Conservation (phyloP, 148 eudicot genomes). For the Beta vulgaris region DNA sequence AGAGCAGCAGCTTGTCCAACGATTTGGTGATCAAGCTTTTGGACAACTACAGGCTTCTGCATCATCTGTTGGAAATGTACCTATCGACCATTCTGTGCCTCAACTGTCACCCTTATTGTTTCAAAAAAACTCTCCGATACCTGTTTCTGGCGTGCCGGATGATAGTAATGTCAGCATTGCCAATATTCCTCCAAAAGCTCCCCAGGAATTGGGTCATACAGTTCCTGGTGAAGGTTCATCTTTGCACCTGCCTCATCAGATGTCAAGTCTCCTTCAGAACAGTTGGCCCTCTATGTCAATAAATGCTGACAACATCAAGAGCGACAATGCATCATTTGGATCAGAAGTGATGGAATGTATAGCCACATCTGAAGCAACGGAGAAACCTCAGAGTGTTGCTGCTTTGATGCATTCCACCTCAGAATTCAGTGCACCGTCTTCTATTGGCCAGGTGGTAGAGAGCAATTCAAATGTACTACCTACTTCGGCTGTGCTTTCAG, state of each 20-base stretch:
- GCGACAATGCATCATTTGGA: conserved; percentile 18
- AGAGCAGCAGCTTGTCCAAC: conserved; percentile 59
- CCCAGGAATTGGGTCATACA: conserved; percentile 34
- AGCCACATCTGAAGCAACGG: conserved; percentile 26
- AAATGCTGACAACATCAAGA: conserved; percentile 32
- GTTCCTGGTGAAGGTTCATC: conserved; percentile 42
- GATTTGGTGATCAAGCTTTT: conserved; percentile 43
- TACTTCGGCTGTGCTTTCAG: conserved; percentile 22
- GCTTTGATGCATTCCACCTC: conserved; percentile 1
- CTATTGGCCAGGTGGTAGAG: conserved; percentile 30
- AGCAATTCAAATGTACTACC: conserved; percentile 22
- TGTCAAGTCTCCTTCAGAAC: conserved; percentile 39
- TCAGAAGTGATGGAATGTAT: conserved; percentile 27
- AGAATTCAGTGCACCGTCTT: conserved; percentile 6
- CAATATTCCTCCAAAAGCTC: conserved; percentile 34
- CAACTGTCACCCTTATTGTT: conserved; percentile 46
- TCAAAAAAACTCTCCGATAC: conserved; percentile 48
- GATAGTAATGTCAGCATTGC: conserved; percentile 33
- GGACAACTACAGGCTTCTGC: conserved; percentile 52
- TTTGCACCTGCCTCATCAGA: conserved; percentile 64
- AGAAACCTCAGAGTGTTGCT: conserved; percentile 20
- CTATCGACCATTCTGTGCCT: conserved; percentile 34
- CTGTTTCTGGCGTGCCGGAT: conserved; percentile 38
- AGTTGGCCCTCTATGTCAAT: conserved; percentile 33
- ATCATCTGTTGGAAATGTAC: conserved; percentile 39